Percentiles rank a stretch among this genome's conserved stretches.
Conservation (phyloP, 257 asterid species). For the Fraxinus quadrangulata region DNA sequence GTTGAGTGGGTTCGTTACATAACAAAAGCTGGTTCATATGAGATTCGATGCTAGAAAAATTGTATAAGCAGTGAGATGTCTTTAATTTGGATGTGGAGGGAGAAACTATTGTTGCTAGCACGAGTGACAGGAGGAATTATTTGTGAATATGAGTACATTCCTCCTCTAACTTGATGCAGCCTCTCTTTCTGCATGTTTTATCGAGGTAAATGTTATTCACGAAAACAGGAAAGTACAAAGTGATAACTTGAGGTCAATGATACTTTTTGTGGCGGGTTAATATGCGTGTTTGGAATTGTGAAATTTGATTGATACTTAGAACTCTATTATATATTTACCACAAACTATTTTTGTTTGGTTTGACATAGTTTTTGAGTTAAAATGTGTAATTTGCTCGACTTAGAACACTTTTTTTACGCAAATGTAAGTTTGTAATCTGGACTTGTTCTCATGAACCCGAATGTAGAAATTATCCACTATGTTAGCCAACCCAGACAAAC, state of each 20-base stretch:
- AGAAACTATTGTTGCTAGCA: too few relatives aligned
- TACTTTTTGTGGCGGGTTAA: not conserved
- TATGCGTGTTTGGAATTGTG: not conserved
- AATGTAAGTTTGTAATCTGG: too few relatives aligned
- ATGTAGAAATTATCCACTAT: too few relatives aligned
- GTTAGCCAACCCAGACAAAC: too few relatives aligned
- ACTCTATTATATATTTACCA: not conserved
- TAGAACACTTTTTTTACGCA: too few relatives aligned
- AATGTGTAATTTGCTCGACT: too few relatives aligned
- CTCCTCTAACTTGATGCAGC: constrained; percentile 22
- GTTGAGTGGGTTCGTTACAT: constrained; percentile 99
- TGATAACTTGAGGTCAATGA: not conserved
- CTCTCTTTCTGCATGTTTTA: constrained; percentile 19
- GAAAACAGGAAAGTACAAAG: not conserved
- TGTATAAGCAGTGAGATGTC: not conserved
- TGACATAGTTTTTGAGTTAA: too few relatives aligned
- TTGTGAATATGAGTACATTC: not conserved
- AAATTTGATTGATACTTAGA: too few relatives aligned
- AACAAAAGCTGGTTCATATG: constrained; percentile 97
- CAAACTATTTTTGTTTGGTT: not conserved
- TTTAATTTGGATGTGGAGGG: too few relatives aligned
- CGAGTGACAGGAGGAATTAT: too few relatives aligned
- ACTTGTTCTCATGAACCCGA: too few relatives aligned
- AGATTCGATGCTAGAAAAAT: constrained; percentile 73
- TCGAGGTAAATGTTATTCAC: constrained; percentile 26